Evolutionary conservation across 2,329 filamentous ascomycete genomes (phyloP).

Genomic region (Hymenoscyphus fructigenus): DNA sequence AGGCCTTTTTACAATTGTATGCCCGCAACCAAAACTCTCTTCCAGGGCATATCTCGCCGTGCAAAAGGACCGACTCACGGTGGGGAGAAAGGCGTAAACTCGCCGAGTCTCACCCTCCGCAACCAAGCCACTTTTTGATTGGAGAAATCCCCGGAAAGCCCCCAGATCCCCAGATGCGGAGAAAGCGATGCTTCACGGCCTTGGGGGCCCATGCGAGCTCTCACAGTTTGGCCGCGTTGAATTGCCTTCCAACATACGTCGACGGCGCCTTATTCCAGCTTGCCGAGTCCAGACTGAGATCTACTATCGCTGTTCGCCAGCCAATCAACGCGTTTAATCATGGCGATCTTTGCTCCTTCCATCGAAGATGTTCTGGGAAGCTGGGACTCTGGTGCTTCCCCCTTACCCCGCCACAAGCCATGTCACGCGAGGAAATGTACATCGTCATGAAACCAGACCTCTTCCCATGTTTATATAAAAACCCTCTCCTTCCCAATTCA

Average conservation of each 20-base stretch:
- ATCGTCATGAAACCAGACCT: not conserved
- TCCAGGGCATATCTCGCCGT: not conserved
- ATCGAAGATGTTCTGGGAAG: not conserved
- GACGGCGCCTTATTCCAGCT: not conserved
- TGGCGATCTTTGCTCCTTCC: not conserved
- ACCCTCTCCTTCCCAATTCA: not conserved
- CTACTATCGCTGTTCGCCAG: not conserved
- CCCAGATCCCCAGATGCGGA: not conserved
- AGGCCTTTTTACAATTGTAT: too few species aligned
- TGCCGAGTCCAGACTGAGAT: not conserved
- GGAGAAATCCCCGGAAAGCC: not conserved
- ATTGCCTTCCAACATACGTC: not conserved
- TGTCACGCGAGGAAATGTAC: not conserved
- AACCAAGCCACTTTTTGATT: not conserved
- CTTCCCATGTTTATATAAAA: not conserved
- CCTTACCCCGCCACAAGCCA: not conserved
- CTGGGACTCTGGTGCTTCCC: not conserved
- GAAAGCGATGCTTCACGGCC: not conserved
- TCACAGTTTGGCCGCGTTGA: too few species aligned
- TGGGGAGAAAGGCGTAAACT: not conserved
- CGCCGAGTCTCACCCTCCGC: too few species aligned
- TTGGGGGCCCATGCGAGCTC: too few species aligned
- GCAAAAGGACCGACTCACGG: not conserved
- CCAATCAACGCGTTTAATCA: not conserved
- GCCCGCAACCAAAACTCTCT: not conserved